Evolutionary conservation across 2,329 filamentous ascomycete genomes (phyloP).

Genomic region (Cordyceps javanica): DNA sequence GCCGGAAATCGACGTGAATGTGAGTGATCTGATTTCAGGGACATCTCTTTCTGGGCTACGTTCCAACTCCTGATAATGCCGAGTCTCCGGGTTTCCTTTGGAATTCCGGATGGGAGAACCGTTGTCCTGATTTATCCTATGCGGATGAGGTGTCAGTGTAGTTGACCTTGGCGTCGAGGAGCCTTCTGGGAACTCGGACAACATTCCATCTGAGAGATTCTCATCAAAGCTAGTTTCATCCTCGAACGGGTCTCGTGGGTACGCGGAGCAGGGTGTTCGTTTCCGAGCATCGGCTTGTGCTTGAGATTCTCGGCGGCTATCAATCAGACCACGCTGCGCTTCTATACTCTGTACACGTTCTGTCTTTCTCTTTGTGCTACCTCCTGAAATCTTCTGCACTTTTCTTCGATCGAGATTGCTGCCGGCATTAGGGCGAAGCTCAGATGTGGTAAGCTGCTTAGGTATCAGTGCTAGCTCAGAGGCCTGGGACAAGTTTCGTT

Average conservation of each 20-base stretch:
- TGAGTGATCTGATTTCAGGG: neutral
- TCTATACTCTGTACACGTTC: slow-evolving; percentile 20
- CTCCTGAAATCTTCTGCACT: slow-evolving; percentile 27
- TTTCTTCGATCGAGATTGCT: slow-evolving; percentile 30
- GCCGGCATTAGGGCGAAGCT: slow-evolving; percentile 30
- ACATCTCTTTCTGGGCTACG: no score
- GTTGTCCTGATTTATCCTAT: neutral
- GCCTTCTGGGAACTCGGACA: slow-evolving; percentile 29
- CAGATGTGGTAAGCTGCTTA: slow-evolving; percentile 23
- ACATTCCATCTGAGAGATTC: slow-evolving; percentile 33
- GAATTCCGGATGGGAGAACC: neutral
- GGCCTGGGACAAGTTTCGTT: neutral
- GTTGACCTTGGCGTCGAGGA: slow-evolving; percentile 32
- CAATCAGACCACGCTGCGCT: neutral
- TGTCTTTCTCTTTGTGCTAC: slow-evolving; percentile 24
- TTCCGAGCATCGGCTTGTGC: neutral
- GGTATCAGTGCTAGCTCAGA: neutral
- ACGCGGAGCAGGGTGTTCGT: neutral
- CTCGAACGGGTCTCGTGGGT: slow-evolving; percentile 20
- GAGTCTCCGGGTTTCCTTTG: neutral
- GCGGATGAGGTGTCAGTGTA: neutral
- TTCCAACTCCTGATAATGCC: neutral
- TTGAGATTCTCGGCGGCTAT: no score
- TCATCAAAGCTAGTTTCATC: slow-evolving; percentile 32
- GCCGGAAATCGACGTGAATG: neutral